Evolutionary conservation across 306 rosid species (phyloP).

Genomic region (Senna siamea): DNA sequence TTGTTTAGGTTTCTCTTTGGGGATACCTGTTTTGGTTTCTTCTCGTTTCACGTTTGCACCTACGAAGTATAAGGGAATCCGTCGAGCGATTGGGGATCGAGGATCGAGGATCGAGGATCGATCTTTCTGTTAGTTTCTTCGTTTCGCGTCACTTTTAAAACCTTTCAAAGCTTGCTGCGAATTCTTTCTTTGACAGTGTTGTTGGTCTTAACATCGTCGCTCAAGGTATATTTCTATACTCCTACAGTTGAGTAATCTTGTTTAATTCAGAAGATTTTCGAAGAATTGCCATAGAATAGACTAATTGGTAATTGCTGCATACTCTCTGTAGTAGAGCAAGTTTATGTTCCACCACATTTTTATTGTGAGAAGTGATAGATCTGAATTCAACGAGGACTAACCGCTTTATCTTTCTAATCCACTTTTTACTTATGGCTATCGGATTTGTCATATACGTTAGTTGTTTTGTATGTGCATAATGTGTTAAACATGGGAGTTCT

Average conservation of each 20-base stretch:
- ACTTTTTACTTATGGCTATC: not conserved
- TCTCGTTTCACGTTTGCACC: slow-evolving; percentile 36
- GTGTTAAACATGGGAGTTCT: not conserved
- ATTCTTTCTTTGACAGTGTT: slow-evolving; percentile 1
- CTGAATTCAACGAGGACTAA: not conserved
- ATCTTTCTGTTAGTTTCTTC: slow-evolving; percentile 7
- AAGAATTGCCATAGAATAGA: too few relatives aligned
- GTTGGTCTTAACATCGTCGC: slow-evolving; percentile 4
- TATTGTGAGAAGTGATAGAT: not conserved
- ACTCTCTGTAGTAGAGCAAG: not conserved
- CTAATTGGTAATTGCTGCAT: not conserved
- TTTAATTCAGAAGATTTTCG: not conserved
- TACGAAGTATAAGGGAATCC: slow-evolving; percentile 26
- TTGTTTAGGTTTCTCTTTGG: slow-evolving; percentile 22
- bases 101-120: slow-evolving; percentile 19
- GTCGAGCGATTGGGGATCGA: slow-evolving; percentile 14
- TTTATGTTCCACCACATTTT: not conserved
- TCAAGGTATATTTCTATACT: slow-evolving; percentile 35
- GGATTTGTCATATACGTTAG: not conserved
- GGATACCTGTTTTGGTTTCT: slow-evolving; percentile 11
- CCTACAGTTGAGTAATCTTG: not conserved
- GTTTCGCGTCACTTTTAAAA: slow-evolving; percentile 25
- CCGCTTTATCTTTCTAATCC: not conserved
- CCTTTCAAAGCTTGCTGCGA: slow-evolving; percentile 24
- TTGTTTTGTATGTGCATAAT: not conserved